Evolutionary conservation across 2,329 filamentous ascomycete genomes (phyloP), one percentile per base, ranked within the genome.

Genomic region (Alternaria sp.): DNA sequence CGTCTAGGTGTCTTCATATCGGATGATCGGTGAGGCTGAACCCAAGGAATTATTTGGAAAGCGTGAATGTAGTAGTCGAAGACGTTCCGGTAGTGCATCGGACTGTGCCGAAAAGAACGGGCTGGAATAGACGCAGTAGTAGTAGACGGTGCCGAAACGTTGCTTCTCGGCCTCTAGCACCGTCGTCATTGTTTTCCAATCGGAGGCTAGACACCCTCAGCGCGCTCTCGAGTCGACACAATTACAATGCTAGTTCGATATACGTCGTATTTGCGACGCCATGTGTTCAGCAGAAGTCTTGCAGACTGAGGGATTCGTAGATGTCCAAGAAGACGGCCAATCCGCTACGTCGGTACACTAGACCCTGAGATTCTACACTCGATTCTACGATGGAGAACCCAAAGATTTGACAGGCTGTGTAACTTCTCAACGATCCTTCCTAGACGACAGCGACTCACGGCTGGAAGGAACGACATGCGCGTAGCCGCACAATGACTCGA

Each of bases 1-100:
- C 54, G 15, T 47, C 59, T 53, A 47, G 59, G 23, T 62, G 47
- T 40, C 36, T 45, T 62, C 45, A 46, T 25, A 62, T 58, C 47
- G 59, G 54, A 32, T 51, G 17, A 51, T 51, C 28, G 28, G 17
- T 51, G 49, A 36, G 15, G 49, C 49, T 51, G 49, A n/a, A 47
- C 15, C 45, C 45, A 25, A 25, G 19, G 4, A 30, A 36, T 21
- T 40, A 52, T 52, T 36, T 52, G 49, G 28, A 52, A 52, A 40
- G 36, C 36, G 30, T 25, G 13, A 12, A 15, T 19, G n/a, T 23
- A 15, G 19, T 52, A 36, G 28, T 40, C 21, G 28, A 32, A 21
- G 47, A 32, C 49, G 30, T 32, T 21, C 28, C 21, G 17, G 28
- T 51, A 23, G 49, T 36, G 49, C 49, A 32, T 52, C 19, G 49